These are phyloP conservation scores for Lachancea fermentati DNA, from an alignment of 805 yeast genomes.

Conservation along the genomic window DNA sequence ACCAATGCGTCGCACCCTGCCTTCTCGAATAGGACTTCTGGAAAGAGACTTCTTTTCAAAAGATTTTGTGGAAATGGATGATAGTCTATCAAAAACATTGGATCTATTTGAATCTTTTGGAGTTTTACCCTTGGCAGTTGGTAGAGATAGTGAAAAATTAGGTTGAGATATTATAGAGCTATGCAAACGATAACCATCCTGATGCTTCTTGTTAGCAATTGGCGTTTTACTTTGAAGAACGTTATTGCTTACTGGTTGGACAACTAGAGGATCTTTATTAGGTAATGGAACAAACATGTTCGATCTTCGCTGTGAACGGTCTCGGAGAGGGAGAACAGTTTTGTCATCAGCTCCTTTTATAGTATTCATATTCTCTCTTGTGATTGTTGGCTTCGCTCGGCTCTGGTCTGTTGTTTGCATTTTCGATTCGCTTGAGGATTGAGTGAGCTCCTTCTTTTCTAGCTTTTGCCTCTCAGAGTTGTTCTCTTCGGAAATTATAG, in stretches of 20 bases:
- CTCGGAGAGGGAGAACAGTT: slow-evolving; percentile 2
- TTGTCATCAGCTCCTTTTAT: not conserved
- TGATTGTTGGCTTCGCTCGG: not conserved
- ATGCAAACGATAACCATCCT: not conserved
- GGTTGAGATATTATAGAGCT: not conserved
- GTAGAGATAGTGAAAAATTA: not conserved
- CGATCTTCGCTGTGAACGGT: slow-evolving; percentile 26
- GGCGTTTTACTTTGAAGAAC: not conserved
- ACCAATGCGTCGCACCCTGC: not conserved
- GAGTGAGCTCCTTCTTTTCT: not conserved
- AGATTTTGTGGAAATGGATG: slow-evolving; percentile 27
- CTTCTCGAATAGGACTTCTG: slow-evolving; percentile 7
- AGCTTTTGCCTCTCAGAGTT: not conserved
- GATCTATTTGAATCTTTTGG: not conserved
- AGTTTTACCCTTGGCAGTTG: not conserved
- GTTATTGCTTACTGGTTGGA: slow-evolving; percentile 10
- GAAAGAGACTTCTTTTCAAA: slow-evolving; percentile 24
- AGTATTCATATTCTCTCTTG: not conserved
- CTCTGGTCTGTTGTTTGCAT: not conserved
- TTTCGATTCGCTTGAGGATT: not conserved
- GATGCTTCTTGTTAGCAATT: not conserved
- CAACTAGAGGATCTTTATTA: slow-evolving; percentile 29
- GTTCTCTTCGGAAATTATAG: not conserved
- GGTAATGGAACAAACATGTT: slow-evolving; percentile 34
- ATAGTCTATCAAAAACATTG: slow-evolving; percentile 30